A percentile compares a stretch with the other conserved stretches of the same genome.
These are phyloP conservation scores for Solanum hybrid DNA, from an alignment of 305 asterid species.

Conservation along the genomic window DNA sequence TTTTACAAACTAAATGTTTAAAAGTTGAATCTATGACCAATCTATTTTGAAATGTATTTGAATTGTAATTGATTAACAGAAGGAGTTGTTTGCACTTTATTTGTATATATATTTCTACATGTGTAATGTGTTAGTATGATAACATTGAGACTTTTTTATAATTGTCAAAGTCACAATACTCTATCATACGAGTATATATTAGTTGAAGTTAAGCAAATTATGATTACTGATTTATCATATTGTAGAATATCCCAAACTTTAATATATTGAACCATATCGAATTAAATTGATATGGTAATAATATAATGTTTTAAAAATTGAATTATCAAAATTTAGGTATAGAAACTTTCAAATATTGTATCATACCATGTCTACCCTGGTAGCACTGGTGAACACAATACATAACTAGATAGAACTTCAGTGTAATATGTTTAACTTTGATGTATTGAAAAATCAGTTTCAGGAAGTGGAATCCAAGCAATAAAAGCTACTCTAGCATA, in stretches of 20 bases:
- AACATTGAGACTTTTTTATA: neutral
- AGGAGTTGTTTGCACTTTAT: too few species aligned
- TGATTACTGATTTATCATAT: too few species aligned
- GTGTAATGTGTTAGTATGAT: neutral
- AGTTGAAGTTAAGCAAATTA: neutral
- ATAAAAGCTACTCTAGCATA: neutral
- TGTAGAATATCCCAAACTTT: neutral
- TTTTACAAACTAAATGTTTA: neutral
- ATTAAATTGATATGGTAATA: neutral
- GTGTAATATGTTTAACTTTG: neutral
- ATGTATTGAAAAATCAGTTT: neutral
- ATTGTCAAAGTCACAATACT: neutral
- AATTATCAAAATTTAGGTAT: neutral
- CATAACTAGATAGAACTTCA: neutral
- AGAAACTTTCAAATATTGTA: neutral
- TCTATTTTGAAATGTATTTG: neutral
- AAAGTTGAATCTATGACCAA: neutral
- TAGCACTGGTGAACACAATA: neutral
- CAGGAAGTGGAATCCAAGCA: neutral
- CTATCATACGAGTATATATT: neutral
- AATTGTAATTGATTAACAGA: neutral
- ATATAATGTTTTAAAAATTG: too few species aligned
- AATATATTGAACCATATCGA: neutral
- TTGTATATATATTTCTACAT: neutral
- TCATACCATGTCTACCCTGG: neutral